phyloP scores from a whole-genome alignment of 352 stramenopile genomes.

The Phytophthora cryptogea region DNA sequence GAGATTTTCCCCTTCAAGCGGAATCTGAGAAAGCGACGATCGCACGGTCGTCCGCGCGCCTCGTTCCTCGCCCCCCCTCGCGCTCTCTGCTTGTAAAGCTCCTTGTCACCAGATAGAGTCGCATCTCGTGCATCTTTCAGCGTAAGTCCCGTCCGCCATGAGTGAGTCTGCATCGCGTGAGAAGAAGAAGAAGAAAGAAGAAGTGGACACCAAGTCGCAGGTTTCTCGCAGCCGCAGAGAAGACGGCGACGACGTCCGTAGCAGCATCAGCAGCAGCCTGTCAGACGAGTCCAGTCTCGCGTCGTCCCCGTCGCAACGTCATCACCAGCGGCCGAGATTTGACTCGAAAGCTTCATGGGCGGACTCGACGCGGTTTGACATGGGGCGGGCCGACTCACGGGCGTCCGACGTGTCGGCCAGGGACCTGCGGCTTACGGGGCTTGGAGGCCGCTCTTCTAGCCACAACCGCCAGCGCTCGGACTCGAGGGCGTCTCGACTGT shows the following conservation, averaged over 20 bases:
- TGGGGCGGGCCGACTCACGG: slow-evolving; percentile 79
- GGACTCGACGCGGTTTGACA: slow-evolving; percentile 87
- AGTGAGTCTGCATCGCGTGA: slow-evolving; percentile 11
- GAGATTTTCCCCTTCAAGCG: too few relatives aligned
- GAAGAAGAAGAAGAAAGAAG: slow-evolving; percentile 29
- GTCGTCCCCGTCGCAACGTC: slow-evolving; percentile 54
- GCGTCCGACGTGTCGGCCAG: slow-evolving; percentile 74
- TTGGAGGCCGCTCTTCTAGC: slow-evolving; percentile 32
- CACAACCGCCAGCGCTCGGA: slow-evolving; percentile 60
- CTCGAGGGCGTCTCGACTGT: slow-evolving; percentile 68
- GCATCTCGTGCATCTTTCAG: neutral
- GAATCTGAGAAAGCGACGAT: slow-evolving; percentile 8
- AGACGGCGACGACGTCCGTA: slow-evolving; percentile 21
- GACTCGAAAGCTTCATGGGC: slow-evolving; percentile 86
- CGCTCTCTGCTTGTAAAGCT: neutral
- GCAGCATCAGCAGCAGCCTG: slow-evolving; percentile 37
- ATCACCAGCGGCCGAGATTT: slow-evolving; percentile 64
- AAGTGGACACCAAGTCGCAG: slow-evolving; percentile 14
- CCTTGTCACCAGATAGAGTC: neutral
- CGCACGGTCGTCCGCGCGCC: neutral
- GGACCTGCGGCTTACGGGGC: slow-evolving; percentile 65
- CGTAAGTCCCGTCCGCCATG: slow-evolving; percentile 8
- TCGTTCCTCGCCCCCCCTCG: neutral
- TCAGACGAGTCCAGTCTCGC: slow-evolving; percentile 63
- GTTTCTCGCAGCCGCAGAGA: slow-evolving; percentile 8